Base-by-base conservation (phyloP, 2,329 filamentous ascomycete species). In the Arthrobotrys iridis region DNA sequence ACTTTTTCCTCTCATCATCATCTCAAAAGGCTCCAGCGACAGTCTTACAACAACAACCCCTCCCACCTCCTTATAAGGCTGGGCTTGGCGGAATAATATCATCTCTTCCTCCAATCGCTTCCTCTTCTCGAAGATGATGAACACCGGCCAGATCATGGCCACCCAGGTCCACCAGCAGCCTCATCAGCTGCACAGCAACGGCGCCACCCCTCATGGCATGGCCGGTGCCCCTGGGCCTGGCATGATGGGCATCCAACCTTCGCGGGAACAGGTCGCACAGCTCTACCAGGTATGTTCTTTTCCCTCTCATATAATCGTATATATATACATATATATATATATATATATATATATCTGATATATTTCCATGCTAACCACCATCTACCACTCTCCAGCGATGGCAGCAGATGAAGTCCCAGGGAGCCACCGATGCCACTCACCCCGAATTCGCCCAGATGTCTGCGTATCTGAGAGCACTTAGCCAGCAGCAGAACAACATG, bases 341-440 rank as follows among this genome's bases (percentile, higher is more conserved):
- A n/a, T n/a, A n/a, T n/a, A n/a, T n/a, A n/a, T n/a, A n/a, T n/a
- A 33, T 33, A 33, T 33, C 4, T 10, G 10, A 33, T 33, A 33
- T 5, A 33, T n/a, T n/a, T n/a, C 18, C 40, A 4, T 45, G 10
- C 22, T 55, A 43, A 62, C 20, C 11, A 13, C 33, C 7, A 13
- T 58, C 15, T 10, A 20, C 37, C 35, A 11, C 28, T 15, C 15
- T 65, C 11, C 80, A 97, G 93, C 93, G 92, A 87, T 95, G 91
- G 78, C 90, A 91, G 81, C 88, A 92, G 82, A 93, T 98, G 91
- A 95, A 94, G 83, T 88, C 91, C 66, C 87, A 90, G 79, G 93
- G 93, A 78, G 90, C 96, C 22, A 88, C 92, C 41, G 87, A 89
- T 67, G 90, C 87, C 67, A 93, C 98, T n/a, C 41, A 41, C 80